Base-by-base conservation (phyloP, 352 stramenopile genomes). In the Pythium brachiatum region DNA sequence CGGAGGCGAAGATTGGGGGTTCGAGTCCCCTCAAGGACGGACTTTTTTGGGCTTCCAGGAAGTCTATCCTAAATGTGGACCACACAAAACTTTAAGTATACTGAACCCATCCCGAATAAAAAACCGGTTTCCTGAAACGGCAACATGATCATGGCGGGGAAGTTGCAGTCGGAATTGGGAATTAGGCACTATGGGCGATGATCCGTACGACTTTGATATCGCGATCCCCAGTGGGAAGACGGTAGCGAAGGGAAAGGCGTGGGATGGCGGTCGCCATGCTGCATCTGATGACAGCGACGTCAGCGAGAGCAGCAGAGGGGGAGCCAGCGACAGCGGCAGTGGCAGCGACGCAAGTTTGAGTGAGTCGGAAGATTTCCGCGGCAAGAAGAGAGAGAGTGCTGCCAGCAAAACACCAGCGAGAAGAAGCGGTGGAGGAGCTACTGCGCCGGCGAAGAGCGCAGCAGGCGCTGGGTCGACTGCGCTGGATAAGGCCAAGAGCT, bases 401-500 rank as follows among this genome's bases (percentile, higher is more conserved):
- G 7, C 60, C 3, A 48, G n/a, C 9, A 38, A 23, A 31, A 11
- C 25, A 15, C n/a, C 25, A 9, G 6, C 27, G 25, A 53, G 5
- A n/a, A 29, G 20, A 53, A 36, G 23, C 47, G 9, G 4, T 21
- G 26, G 21, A 13, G 13, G 23, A 9, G 48, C 32, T 16, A 21
- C 7, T 20, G 31, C 27, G 6, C n/a, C 20, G 8, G 21, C 21
- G 18, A 57, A 9, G 29, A 57, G 13, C 18, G 31, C 13, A 1
- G 43, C 29, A 27, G 48, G 29, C 21, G 43, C 21, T 39, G 57
- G 58, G 51, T 44, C 48, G 18, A 86, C 57, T 59, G 81, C 76
- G 21, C 60, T 91, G 20, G 81, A 91, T 64, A 89, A 84, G 54
- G 79, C 79, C 25, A 89, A 88, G 70, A 87, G 58, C 29, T 88